A percentile compares a stretch with the other conserved stretches of the same genome.
Evolutionary conservation across 805 yeast genomes (phyloP).

Genomic region (Zygoascus biomembranicola): DNA sequence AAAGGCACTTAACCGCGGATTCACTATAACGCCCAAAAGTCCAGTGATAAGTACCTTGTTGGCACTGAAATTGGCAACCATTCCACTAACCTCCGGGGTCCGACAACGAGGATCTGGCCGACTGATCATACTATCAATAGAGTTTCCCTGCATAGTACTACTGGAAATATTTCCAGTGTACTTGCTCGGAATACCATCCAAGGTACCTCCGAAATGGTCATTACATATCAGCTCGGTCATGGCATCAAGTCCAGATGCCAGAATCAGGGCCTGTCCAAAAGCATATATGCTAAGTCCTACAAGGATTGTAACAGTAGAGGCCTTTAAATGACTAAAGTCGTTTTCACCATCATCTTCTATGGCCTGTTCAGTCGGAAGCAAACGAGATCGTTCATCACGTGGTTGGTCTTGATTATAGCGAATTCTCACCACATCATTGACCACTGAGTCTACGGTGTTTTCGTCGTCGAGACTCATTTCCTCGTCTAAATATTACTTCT

Average conservation of each 20-base stretch:
- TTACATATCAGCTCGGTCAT: constrained; percentile 18
- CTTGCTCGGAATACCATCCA: neutral
- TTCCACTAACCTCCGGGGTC: constrained; percentile 13
- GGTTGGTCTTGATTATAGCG: neutral
- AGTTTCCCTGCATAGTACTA: neutral
- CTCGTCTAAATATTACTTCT: neutral
- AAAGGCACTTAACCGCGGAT: constrained; percentile 45
- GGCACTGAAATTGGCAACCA: constrained; percentile 16
- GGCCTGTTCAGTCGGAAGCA: neutral
- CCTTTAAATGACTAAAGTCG: neutral
- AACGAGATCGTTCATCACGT: neutral
- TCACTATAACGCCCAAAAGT: constrained; percentile 12
- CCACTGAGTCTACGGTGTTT: constrained; percentile 2
- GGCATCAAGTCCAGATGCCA: constrained; percentile 15
- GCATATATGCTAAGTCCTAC: constrained; percentile 9
- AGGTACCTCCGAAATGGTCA: constrained; percentile 7
- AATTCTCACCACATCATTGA: constrained; percentile 4
- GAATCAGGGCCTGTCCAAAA: constrained; percentile 13
- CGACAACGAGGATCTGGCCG: constrained; percentile 16
- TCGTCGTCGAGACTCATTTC: neutral
- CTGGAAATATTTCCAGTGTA: neutral
- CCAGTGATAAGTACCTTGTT: constrained; percentile 9
- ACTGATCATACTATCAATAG: neutral
- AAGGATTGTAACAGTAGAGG: constrained; percentile 5
- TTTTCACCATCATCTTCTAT: neutral